Evolutionary conservation across 352 stramenopile genomes (phyloP), one percentile per base, ranked within the genome.

Genomic region (Pythium oligandrum): DNA sequence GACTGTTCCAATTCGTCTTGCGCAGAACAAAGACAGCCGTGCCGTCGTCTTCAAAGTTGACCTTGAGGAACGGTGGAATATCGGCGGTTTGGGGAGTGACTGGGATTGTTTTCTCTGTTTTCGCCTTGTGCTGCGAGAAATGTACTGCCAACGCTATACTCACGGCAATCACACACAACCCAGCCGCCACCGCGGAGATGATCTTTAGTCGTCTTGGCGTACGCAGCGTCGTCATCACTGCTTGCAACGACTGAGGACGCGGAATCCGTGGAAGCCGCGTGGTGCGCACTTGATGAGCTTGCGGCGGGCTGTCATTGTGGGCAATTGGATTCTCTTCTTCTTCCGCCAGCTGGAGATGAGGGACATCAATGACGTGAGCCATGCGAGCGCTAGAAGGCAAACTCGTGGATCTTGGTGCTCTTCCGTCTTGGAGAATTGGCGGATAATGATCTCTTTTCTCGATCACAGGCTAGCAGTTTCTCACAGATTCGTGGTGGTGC

Each of bases 1-100:
- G 84, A 11, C 64, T 55, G 52, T 85, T 85, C 73, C 72, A 87
- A 42, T 73, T 53, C 17, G 56, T 35, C 60, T 90, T 88, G 38
- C 59, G 68, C 11, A 90, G 54, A 7, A 77, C 63, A 51, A 90
- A 90, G 5, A 75, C 49, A 1, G 73, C 40, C 4, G 51, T 53
- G 10, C 67, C 63, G 11, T 59, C 48, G 11, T 68, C 54, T 26
- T 59, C 56, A 33, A 75, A 69, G 6, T 63, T 57, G n/a, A 82
- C 55, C 44, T 71, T 68, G 30, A 88, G 55, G 37, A 88, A 88
- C 9, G 68, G 54, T 0, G 50, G 40, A 3, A 53, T n/a, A 2
- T 63, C 53, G 1, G 35, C 30, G 1, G 32, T 17, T 35, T 66
- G 46, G n/a, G 47, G 32, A 39, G 57, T 63, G 36, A 56, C 60